Percentiles rank a stretch among this genome's conserved stretches.
Conservation (phyloP, 495 filamentous ascomycete genomes). For the Penicillium maclennaniae region DNA sequence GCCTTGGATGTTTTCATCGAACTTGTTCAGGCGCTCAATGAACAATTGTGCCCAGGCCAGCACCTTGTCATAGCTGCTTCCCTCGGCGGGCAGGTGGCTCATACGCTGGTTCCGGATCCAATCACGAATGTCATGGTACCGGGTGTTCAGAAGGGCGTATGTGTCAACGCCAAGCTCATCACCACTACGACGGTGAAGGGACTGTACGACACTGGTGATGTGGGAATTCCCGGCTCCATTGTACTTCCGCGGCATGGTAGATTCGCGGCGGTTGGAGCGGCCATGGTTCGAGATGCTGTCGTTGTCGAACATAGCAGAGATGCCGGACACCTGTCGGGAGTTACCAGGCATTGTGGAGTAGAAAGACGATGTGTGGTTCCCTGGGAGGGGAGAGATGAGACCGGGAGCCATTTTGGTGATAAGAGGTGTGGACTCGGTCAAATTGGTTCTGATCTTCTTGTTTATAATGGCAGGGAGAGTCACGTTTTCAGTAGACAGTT, state of each 20-base stretch:
- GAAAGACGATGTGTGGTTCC: conserved; percentile 19
- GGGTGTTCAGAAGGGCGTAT: conserved; percentile 20
- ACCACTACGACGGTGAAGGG: conserved; percentile 23
- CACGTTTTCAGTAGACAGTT: conserved; percentile 3
- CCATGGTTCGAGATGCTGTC: conserved; percentile 25
- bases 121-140: conserved; percentile 26
- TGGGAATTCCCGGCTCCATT: conserved; percentile 17
- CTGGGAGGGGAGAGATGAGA: conserved; percentile 19
- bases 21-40: conserved; percentile 30
- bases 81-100: conserved; percentile 35
- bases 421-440: background rate
- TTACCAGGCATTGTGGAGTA: conserved; percentile 11
- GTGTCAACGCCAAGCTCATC: conserved; percentile 20
- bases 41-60: conserved; percentile 33
- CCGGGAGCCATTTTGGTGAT: conserved; percentile 22
- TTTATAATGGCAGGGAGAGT: conserved; percentile 4
- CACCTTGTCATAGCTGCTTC: conserved; percentile 38
- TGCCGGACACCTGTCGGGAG: conserved; percentile 18
- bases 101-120: conserved; percentile 32
- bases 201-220: conserved; percentile 24
- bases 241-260: conserved; percentile 18
- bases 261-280: conserved; percentile 18
- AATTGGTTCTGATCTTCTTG: background rate
- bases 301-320: conserved; percentile 21
- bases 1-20: conserved; percentile 27